A percentile compares a stretch with the other conserved stretches of the same genome.
Conservation (phyloP, 176 grass and related monocot species). For the Aegilops speltoides region DNA sequence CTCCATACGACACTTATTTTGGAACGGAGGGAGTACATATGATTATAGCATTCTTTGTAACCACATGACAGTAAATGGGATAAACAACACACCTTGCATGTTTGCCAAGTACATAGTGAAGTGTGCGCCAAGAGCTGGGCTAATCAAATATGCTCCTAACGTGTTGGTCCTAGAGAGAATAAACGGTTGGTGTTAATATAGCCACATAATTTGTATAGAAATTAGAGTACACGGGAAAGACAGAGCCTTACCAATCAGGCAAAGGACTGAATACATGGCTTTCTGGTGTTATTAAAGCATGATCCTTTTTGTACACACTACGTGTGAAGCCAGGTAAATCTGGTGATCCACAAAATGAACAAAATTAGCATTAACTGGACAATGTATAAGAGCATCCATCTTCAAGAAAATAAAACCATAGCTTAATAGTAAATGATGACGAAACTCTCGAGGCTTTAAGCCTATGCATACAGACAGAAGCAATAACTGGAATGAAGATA, state of each 20-base stretch:
- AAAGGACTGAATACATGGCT: slow-evolving; percentile 93
- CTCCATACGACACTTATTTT: too few relatives aligned
- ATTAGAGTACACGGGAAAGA: neutral
- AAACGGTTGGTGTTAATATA: slow-evolving; percentile 16
- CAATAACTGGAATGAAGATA: neutral
- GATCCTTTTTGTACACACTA: slow-evolving; percentile 77
- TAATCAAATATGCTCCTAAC: slow-evolving; percentile 82
- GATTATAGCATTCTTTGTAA: slow-evolving; percentile 3
- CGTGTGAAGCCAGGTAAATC: slow-evolving; percentile 99
- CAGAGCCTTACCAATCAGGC: slow-evolving; percentile 67
- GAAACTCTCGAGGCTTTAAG: neutral
- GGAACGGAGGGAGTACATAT: neutral
- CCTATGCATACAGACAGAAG: neutral
- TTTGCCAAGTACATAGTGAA: slow-evolving; percentile 94
- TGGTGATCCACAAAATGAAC: slow-evolving; percentile 36
- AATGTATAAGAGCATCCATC: neutral
- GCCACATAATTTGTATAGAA: slow-evolving; percentile 19
- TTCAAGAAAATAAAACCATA: slow-evolving; percentile 7
- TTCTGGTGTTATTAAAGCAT: slow-evolving; percentile 94
- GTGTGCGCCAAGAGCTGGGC: slow-evolving; percentile 77
- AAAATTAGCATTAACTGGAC: slow-evolving; percentile 21
- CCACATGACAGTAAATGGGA: neutral
- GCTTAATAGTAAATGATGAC: neutral
- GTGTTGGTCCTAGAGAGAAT: slow-evolving; percentile 67
- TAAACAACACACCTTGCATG: slow-evolving; percentile 70